Percentiles rank a stretch among this genome's conserved stretches.
Conservation (phyloP, 768 basidiomycete species). For the Amanita molliuscula region DNA sequence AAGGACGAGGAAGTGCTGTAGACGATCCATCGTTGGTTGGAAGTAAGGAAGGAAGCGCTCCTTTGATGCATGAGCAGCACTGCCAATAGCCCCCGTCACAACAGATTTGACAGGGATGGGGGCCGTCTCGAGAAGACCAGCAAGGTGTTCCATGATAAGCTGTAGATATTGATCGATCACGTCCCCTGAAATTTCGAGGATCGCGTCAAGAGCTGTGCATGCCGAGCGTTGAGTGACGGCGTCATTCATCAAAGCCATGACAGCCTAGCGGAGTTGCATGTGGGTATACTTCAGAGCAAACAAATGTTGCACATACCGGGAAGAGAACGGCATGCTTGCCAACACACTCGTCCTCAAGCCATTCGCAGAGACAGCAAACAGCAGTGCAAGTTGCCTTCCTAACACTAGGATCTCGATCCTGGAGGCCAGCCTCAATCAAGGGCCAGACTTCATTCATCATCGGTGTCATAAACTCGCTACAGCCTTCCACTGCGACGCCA, state of each 20-base stretch:
- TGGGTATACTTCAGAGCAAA: slow-evolving; percentile 1
- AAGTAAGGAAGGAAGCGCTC: slow-evolving; percentile 90
- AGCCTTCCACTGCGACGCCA: slow-evolving; percentile 94
- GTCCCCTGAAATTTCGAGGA: slow-evolving; percentile 90
- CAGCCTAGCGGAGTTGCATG: slow-evolving; percentile 37
- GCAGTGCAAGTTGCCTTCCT: slow-evolving; percentile 95
- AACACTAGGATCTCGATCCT: slow-evolving; percentile 75
- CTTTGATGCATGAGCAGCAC: slow-evolving; percentile 94
- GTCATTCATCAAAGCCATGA: slow-evolving; percentile 88
- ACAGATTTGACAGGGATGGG: slow-evolving; percentile 86
- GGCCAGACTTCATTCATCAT: slow-evolving; percentile 91
- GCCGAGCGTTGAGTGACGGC: slow-evolving; percentile 80
- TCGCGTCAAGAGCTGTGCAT: slow-evolving; percentile 94
- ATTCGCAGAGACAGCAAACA: slow-evolving; percentile 94
- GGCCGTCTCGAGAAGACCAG: slow-evolving; percentile 76
- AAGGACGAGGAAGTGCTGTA: slow-evolving; percentile 83
- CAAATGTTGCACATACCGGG: slow-evolving; percentile 45
- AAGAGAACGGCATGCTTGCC: slow-evolving; percentile 75
- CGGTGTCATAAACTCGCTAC: slow-evolving; percentile 95
- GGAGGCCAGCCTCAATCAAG: slow-evolving; percentile 79
- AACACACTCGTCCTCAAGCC: slow-evolving; percentile 90
- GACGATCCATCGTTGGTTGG: slow-evolving; percentile 77
- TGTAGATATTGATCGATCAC: slow-evolving; percentile 86
- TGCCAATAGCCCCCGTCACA: slow-evolving; percentile 95
- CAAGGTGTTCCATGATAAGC: slow-evolving; percentile 91